Percentiles rank a stretch among this genome's conserved stretches.
phyloP scores from a whole-genome alignment of 345 rosid species.

The Chamaenerion angustifolium region DNA sequence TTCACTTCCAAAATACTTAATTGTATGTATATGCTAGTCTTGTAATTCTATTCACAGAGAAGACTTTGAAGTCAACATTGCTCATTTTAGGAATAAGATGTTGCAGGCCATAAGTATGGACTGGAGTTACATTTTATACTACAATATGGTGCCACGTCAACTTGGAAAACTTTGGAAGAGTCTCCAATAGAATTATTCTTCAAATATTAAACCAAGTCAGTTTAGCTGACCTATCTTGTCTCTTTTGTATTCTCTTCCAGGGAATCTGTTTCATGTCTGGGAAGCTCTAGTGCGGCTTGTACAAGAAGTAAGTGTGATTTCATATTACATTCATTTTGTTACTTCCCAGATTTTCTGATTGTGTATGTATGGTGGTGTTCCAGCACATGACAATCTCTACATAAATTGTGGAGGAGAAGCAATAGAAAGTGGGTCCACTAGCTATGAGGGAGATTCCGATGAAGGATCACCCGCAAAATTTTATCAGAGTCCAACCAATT shows the following conservation, averaged over 20 bases:
- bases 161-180: no score
- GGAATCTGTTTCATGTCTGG: constrained; percentile 12
- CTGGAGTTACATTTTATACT: no score
- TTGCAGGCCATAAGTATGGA: no score
- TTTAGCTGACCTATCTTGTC: neutral
- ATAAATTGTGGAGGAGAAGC: constrained; percentile 33
- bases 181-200: no score
- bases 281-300: constrained; percentile 7
- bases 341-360: neutral
- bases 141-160: no score
- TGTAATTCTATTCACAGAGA: neutral
- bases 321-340: neutral
- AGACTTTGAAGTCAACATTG: no score
- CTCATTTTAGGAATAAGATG: no score
- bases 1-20: neutral
- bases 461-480: constrained; percentile 15
- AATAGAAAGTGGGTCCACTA: constrained; percentile 5
- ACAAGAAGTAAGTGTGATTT: constrained; percentile 12
- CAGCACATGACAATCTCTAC: constrained; percentile 17
- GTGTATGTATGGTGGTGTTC: neutral
- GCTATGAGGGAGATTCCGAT: constrained; percentile 18
- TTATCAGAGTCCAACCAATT: neutral
- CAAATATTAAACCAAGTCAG: no score
- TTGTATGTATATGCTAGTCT: neutral
- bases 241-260: constrained; percentile 1